Conservation (phyloP, 2,329 filamentous ascomycete genomes). For the Trichophyton simii region DNA sequence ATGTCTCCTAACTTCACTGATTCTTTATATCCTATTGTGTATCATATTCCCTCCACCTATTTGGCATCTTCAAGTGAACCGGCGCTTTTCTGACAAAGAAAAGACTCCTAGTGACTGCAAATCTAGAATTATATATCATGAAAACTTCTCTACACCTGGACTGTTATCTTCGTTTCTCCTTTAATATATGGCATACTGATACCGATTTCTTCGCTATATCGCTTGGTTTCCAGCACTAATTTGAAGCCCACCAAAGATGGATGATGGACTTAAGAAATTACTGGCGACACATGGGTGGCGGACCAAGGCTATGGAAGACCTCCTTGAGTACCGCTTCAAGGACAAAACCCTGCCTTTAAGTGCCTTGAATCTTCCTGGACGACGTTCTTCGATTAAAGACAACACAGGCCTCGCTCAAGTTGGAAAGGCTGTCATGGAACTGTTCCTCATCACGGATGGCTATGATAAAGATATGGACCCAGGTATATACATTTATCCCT, state of each 20-base stretch:
- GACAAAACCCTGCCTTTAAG: not conserved
- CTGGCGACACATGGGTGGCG: not conserved
- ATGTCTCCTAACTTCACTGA: too few species aligned
- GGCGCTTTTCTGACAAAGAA: too few species aligned
- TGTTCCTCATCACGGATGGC: conserved; percentile 3
- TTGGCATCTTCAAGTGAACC: too few species aligned
- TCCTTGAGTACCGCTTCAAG: not conserved
- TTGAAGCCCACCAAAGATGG: not conserved
- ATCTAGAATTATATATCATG: too few species aligned
- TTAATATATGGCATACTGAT: too few species aligned
- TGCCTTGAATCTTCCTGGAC: not conserved
- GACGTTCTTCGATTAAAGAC: not conserved
- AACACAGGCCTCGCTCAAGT: conserved; percentile 8
- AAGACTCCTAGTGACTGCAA: too few species aligned
- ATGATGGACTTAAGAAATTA: not conserved
- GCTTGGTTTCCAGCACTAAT: not conserved
- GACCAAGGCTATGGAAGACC: not conserved
- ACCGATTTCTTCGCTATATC: too few species aligned
- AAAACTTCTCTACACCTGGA: too few species aligned
- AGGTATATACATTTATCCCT: conserved; percentile 1
- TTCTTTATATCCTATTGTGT: too few species aligned
- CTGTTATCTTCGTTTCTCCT: too few species aligned
- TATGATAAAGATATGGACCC: not conserved
- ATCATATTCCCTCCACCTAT: too few species aligned
- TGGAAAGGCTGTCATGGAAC: conserved; percentile 7